phyloP scores from a whole-genome alignment of 345 rosid genomes.

The Eutrema japonicum region DNA sequence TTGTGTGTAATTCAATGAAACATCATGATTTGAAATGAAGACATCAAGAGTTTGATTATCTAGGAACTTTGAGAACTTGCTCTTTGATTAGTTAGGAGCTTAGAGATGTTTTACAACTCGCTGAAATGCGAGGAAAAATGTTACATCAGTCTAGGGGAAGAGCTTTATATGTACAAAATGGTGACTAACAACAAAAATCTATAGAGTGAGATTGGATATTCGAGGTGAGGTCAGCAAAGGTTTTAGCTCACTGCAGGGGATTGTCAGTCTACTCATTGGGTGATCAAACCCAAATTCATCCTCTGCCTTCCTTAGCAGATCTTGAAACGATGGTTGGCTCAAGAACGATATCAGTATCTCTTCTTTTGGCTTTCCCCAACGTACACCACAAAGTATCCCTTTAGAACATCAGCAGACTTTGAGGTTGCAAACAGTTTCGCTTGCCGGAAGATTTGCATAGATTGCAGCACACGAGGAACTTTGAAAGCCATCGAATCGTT shows the following conservation, averaged over 20 bases:
- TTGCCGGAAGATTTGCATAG: conserved; percentile 16
- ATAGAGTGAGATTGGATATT: conserved; percentile 9
- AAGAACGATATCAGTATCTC: conserved; percentile 37
- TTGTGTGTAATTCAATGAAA: not conserved
- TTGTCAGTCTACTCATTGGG: conserved; percentile 22
- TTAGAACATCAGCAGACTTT: conserved; percentile 33
- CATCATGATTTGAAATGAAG: not conserved
- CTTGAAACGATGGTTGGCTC: conserved; percentile 41
- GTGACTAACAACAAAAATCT: conserved; percentile 13
- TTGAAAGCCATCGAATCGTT: not conserved
- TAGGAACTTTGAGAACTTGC: conserved; percentile 14
- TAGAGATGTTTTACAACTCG: not conserved
- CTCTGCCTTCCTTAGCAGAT: conserved; percentile 28
- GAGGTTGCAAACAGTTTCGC: conserved; percentile 16
- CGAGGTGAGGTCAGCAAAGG: conserved; percentile 20
- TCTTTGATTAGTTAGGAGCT: not conserved
- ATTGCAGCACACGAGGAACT: conserved; percentile 22
- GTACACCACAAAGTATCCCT: conserved; percentile 38
- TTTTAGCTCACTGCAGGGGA: conserved; percentile 17
- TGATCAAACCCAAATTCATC: conserved; percentile 23
- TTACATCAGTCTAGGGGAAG: not conserved
- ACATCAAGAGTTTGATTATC: conserved; percentile 3
- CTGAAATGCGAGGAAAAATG: not conserved
- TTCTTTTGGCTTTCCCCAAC: conserved; percentile 37
- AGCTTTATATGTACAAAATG: conserved; percentile 12